A percentile compares a stretch with the other conserved stretches of the same genome.
Conservation (phyloP, 139 green algal genomes). For the Haematococcus lacustris region DNA sequence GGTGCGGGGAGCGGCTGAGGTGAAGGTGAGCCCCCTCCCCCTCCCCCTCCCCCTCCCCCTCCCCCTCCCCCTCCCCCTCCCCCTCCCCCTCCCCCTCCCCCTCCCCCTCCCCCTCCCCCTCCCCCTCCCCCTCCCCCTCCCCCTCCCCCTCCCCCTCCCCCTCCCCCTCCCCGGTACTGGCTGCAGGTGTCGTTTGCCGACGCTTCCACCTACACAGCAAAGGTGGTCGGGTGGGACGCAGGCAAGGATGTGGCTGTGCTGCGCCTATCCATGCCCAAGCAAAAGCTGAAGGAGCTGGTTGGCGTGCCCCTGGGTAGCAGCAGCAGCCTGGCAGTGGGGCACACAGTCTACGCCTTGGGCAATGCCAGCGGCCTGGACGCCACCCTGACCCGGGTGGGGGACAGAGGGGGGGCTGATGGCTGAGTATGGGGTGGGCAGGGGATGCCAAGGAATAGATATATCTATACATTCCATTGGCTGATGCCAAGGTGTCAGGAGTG, state of each 20-base stretch:
- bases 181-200: constrained; percentile 58
- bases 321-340: constrained; percentile 30
- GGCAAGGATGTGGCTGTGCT: constrained; percentile 75
- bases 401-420: too few relatives aligned
- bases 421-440: too few relatives aligned
- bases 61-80: not conserved
- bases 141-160: not conserved
- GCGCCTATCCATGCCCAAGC: constrained; percentile 40
- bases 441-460: too few relatives aligned
- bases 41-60: not conserved
- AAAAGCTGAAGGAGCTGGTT: constrained; percentile 16
- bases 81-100: not conserved
- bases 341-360: constrained; percentile 59
- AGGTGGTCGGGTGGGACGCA: constrained; percentile 41
- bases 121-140: not conserved
- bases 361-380: constrained; percentile 77
- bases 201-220: constrained; percentile 49
- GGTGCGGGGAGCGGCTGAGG: constrained; percentile 26
- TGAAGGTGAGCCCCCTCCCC: constrained; percentile 30
- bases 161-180: too few relatives aligned
- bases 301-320: constrained; percentile 20
- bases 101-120: not conserved
- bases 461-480: too few relatives aligned
- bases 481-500: too few relatives aligned
- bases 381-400: constrained; percentile 52